A percentile compares a stretch with the other conserved stretches of the same genome.
Conservation (phyloP, 768 basidiomycete species). For the Lepiota subincarnata region DNA sequence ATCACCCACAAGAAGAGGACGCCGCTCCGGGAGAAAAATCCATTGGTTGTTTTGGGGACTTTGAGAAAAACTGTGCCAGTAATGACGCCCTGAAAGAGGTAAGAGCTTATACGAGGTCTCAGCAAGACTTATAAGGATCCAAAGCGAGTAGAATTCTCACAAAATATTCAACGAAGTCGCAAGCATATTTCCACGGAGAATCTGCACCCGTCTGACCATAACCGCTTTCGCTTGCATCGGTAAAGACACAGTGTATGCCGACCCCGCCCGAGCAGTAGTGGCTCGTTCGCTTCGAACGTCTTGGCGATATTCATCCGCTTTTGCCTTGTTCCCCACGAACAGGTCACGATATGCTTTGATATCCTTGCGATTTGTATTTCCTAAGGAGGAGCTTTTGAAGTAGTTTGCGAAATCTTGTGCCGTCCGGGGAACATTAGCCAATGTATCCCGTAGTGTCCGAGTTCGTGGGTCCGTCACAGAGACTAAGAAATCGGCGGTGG, state of each 20-base stretch:
- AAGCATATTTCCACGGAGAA: constrained; percentile 36
- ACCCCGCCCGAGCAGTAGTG: constrained; percentile 23
- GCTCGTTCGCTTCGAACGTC: constrained; percentile 52
- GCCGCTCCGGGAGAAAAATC: constrained; percentile 78
- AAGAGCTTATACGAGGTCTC: constrained; percentile 33
- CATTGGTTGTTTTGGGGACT: constrained; percentile 49
- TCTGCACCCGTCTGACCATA: constrained; percentile 41
- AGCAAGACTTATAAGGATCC: neutral
- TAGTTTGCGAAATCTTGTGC: constrained; percentile 54
- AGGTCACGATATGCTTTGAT: constrained; percentile 39
- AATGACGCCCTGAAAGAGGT: constrained; percentile 45
- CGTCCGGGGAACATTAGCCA: constrained; percentile 43
- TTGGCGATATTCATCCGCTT: constrained; percentile 36
- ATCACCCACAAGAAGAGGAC: constrained; percentile 65
- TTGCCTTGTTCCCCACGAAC: constrained; percentile 41
- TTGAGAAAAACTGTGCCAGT: constrained; percentile 65
- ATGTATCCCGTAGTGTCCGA: constrained; percentile 44
- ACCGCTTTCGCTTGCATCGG: constrained; percentile 41
- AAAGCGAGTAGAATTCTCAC: constrained; percentile 14
- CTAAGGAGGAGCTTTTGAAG: constrained; percentile 37
- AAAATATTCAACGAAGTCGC: constrained; percentile 31
- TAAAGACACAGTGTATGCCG: constrained; percentile 39
- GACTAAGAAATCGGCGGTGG: constrained; percentile 63
- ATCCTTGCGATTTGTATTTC: constrained; percentile 39
- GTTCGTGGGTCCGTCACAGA: constrained; percentile 57